Conservation (phyloP, 2,329 filamentous ascomycete species). For the Tolypocladium ophioglossoides region DNA sequence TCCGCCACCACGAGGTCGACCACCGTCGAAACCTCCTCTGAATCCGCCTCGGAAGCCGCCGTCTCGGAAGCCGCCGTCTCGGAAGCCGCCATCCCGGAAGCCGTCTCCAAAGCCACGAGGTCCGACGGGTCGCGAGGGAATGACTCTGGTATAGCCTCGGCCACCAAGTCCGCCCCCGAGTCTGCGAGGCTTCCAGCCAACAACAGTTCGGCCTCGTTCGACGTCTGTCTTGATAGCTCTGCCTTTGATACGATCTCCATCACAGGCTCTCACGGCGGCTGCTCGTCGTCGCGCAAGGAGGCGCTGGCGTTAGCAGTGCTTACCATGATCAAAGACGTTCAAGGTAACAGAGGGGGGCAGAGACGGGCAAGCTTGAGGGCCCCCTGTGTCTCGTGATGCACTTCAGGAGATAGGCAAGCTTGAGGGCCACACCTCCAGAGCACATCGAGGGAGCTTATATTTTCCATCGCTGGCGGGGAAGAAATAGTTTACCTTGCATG, state of each 20-base stretch:
- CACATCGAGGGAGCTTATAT: slow-evolving; percentile 9
- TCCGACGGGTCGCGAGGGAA: slow-evolving; percentile 58
- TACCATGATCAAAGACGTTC: slow-evolving; percentile 31
- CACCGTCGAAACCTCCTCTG: slow-evolving; percentile 32
- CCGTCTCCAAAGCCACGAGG: slow-evolving; percentile 50
- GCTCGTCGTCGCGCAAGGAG: slow-evolving; percentile 44
- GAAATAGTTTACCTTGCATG: slow-evolving; percentile 78
- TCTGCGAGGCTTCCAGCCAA: slow-evolving; percentile 84
- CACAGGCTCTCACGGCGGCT: slow-evolving; percentile 81
- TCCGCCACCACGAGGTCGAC: slow-evolving; percentile 30
- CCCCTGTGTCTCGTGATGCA: slow-evolving; percentile 36
- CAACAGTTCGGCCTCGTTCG: slow-evolving; percentile 87
- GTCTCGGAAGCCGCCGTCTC: slow-evolving; percentile 41
- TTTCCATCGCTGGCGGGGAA: slow-evolving; percentile 17
- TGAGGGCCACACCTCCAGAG: slow-evolving; percentile 29
- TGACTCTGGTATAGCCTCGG: slow-evolving; percentile 80
- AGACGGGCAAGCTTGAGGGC: slow-evolving; percentile 50
- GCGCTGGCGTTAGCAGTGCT: slow-evolving; percentile 60
- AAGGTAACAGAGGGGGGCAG: slow-evolving; percentile 16
- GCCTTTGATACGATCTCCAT: slow-evolving; percentile 88
- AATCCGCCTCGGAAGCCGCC: slow-evolving; percentile 31
- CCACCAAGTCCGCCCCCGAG: slow-evolving; percentile 89
- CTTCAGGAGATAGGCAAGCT: slow-evolving; percentile 26
- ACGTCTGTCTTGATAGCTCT: slow-evolving; percentile 90
- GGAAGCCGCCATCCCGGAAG: slow-evolving; percentile 36